Base-by-base conservation (phyloP, 495 filamentous ascomycete species). In the Annulohypoxylon moriforme region DNA sequence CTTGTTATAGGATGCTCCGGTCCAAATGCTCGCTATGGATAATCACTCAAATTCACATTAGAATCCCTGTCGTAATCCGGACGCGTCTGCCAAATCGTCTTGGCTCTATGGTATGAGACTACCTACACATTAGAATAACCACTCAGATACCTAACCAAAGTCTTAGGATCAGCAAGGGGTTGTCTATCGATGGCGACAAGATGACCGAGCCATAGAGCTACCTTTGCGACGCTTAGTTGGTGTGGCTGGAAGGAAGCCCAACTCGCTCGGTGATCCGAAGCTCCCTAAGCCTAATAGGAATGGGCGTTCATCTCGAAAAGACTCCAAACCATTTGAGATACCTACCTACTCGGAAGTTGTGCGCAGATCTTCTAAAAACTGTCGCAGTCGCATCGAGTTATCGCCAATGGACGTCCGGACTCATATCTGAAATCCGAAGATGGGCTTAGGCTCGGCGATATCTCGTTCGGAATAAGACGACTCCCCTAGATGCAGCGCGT, bases 321-420 rank as follows among this genome's bases (percentile, higher is more conserved):
- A 62, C 68, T 13, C 62, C 20, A 49, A n/a, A 14, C 11, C 13
- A n/a, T 40, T 14, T 24, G 58, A 75, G 34, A 63, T 69, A n/a
- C 69, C 77, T n/a, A n/a, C n/a, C n/a, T n/a, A n/a, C n/a, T n/a
- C 1, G 69, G 69, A n/a, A 64, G 58, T 14, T 56, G 78, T 3
- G 75, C 65, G 0, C 81, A 75, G 79, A 71, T 68, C 8, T 55
- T 76, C 1, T 75, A 80, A 76, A 76, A 81, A 53, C 69, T 68
- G 7, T 5, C 78, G 4, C 71, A 79, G 3, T 67, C 75, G 4
- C 69, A 61, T 13, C 72, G 78, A 0, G 57, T 62, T n/a, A 40
- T 79, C 50, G 53, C 64, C 13, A n/a, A 20, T 9, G 58, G 63
- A 24, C 64, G 77, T 46, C 50, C 79, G 36, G 74, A 70, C 59